Evolutionary conservation across 2,329 filamentous ascomycete species (phyloP).

Genomic region (Talaromyces amestolkiae): DNA sequence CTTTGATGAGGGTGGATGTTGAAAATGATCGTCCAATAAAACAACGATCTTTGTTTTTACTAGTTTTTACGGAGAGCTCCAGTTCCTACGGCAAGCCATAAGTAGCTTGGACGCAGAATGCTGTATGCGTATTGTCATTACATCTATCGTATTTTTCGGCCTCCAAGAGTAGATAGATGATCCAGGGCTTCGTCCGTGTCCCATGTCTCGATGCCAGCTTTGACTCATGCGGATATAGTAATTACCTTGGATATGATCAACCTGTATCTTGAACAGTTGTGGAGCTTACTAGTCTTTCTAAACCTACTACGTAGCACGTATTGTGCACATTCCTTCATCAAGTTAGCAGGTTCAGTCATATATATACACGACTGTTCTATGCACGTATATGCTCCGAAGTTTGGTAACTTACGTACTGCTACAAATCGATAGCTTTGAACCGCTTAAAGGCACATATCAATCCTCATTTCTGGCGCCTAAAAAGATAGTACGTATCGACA

Average conservation of each 20-base stretch:
- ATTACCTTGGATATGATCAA: not conserved
- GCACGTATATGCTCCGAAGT: not conserved
- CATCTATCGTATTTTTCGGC: not conserved
- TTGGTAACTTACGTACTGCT: not conserved
- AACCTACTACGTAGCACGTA: not conserved
- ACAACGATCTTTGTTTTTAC: constrained; percentile 5
- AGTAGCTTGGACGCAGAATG: not conserved
- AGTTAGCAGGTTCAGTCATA: not conserved
- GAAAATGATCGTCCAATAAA: constrained; percentile 11
- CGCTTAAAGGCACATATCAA: too few relatives aligned
- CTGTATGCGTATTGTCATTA: constrained; percentile 5
- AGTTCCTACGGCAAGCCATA: not conserved
- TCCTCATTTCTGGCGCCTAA: too few relatives aligned
- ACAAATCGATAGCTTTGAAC: not conserved
- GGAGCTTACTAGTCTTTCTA: not conserved
- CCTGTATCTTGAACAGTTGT: not conserved
- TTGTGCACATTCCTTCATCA: not conserved
- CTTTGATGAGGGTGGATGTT: constrained; percentile 4
- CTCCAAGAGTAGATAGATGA: not conserved
- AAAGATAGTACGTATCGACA: too few relatives aligned
- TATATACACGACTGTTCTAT: not conserved
- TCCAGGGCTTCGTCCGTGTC: not conserved
- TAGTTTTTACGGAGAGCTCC: constrained; percentile 4
- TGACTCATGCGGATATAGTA: too few relatives aligned
- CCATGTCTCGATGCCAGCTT: not conserved